Base-by-base conservation (phyloP, 495 filamentous ascomycete genomes). In the Bathelium albidoporum region DNA sequence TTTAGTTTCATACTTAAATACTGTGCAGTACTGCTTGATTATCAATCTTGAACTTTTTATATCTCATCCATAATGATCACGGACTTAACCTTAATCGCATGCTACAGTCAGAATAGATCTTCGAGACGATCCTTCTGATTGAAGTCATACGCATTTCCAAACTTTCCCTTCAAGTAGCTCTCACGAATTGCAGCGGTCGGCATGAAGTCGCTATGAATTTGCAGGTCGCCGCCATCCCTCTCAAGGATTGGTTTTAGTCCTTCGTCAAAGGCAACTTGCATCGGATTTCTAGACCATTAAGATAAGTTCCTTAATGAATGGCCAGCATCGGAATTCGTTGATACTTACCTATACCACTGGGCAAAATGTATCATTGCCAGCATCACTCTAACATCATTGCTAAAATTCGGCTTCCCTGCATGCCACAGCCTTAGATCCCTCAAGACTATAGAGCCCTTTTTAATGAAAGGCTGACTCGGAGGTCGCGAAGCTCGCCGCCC, bases 371-470 rank as follows among this genome's bases (percentile, higher is more conserved):
- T 49, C 43, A 81, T 76, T 22, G 82, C 80, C 12, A 86, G 68
- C 82, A 85, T 83, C 31, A 85, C 77, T 34, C 83, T 73, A 0
- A 75, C 70, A 5, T 74, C 69, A 28, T 75, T 68, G 10, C 75
- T 78, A 24, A 72, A 64, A 62, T 85, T 85, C 14, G 81, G 81
- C 74, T 81, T 81, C 0, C 82, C 83, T 9, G 79, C 81, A 70
- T 85, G 81, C 82, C 82, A 85, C 11, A 84, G 73, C 29, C 83
- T 70, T 60, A 85, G 70, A 68, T 84, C 82, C 11, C 83, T 74
- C 12, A 85, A 65, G 26, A 83, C 66, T 18, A 84, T 69, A 43
- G 76, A 76, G 0, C 82, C 80, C 61, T 81, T 83, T 22, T 75
- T 73, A 1, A 82, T 72, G 5, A 70, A 59, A 0, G 80, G 78